These are phyloP conservation scores for Helichrysum umbraculigerum DNA, from an alignment of 129 eudicot species.

Conservation along the genomic window DNA sequence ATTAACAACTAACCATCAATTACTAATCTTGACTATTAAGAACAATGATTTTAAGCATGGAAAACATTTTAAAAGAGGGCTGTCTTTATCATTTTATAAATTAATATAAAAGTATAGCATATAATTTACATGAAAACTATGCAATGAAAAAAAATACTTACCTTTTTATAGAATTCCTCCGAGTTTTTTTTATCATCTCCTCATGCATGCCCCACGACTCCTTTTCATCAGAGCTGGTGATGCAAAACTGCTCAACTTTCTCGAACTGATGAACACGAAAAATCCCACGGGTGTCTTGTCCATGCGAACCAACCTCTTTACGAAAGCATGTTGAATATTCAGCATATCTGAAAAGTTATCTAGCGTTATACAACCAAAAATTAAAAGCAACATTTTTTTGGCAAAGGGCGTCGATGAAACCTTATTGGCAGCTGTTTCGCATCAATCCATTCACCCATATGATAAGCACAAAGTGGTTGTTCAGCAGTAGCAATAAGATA, in stretches of 20 bases:
- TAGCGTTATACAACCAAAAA: constrained; percentile 8
- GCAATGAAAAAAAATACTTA: constrained; percentile 18
- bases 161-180: constrained; percentile 86
- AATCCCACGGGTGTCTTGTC: constrained; percentile 93
- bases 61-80: background rate
- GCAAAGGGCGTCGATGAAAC: constrained; percentile 28
- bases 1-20: background rate
- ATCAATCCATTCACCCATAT: constrained; percentile 86
- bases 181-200: constrained; percentile 91
- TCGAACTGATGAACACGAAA: constrained; percentile 98
- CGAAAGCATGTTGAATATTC: constrained; percentile 97
- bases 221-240: constrained; percentile 75
- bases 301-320: constrained; percentile 97
- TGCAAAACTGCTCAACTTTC: constrained; percentile 86
- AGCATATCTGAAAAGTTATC: constrained; percentile 63
- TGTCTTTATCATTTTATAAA: no score
- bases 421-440: constrained; percentile 78
- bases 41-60: no score
- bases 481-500: constrained; percentile 97
- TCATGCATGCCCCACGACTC: constrained; percentile 92
- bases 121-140: background rate
- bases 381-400: no score
- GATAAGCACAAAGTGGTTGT: constrained; percentile 96
- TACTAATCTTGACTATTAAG: background rate
- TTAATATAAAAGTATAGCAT: background rate